These are phyloP conservation scores for Bjerkandera adusta DNA, from an alignment of 1,284 basidiomycete genomes.

Conservation along the genomic window DNA sequence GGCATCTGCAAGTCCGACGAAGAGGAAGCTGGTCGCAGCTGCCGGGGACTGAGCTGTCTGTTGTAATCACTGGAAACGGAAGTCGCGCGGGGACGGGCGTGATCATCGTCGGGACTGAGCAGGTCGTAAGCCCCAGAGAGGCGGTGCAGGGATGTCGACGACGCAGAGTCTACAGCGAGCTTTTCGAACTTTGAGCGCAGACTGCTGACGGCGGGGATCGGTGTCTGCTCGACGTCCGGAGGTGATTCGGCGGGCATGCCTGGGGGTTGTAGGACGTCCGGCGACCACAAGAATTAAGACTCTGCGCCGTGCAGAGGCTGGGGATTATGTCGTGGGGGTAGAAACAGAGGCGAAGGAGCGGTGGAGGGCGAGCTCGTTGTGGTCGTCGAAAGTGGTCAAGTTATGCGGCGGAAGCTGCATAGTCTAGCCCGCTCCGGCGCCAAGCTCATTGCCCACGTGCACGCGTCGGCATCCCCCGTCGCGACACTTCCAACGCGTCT, in stretches of 20 bases:
- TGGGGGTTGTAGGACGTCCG: constrained; percentile 15
- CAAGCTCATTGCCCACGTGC: too few species aligned
- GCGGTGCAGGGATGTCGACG: constrained; percentile 18
- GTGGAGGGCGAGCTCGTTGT: too few species aligned
- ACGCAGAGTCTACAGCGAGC: constrained; percentile 36
- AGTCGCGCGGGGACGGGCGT: constrained; percentile 38
- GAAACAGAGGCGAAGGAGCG: too few species aligned
- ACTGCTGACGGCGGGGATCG: constrained; percentile 61
- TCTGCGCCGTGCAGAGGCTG: background rate
- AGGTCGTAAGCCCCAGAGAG: constrained; percentile 17
- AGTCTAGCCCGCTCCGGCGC: too few species aligned
- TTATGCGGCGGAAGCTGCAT: too few species aligned
- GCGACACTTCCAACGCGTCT: too few species aligned
- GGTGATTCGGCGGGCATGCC: constrained; percentile 12
- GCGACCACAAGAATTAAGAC: constrained; percentile 12
- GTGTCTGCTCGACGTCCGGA: constrained; percentile 41
- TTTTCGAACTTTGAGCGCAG: constrained; percentile 68
- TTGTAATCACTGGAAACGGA: constrained; percentile 32
- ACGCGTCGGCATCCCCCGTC: too few species aligned
- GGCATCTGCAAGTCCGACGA: constrained; percentile 48
- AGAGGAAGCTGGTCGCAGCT: constrained; percentile 45
- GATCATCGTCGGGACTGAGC: constrained; percentile 28
- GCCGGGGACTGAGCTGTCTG: constrained; percentile 21
- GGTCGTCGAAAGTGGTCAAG: too few species aligned
- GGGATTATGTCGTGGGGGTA: too few species aligned